These are phyloP conservation scores for Coccomyxa sp. DNA, from an alignment of 139 green algal species.

Conservation along the genomic window DNA sequence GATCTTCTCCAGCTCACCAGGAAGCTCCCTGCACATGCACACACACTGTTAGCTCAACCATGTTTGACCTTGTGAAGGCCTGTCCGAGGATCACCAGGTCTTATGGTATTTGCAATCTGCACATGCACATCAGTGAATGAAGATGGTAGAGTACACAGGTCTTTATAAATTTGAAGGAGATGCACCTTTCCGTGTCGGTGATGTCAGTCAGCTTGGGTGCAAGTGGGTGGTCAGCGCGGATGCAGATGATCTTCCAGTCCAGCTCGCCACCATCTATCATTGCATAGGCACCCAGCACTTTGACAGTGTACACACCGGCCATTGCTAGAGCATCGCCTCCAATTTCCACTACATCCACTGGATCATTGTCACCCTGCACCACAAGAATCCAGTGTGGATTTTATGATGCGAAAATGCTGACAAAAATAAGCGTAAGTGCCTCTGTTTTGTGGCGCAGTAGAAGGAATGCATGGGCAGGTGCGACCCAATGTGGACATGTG, in stretches of 20 bases:
- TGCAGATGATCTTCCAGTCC: slow-evolving; percentile 96
- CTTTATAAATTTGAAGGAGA: neutral
- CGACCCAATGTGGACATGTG: neutral
- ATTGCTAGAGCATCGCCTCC: slow-evolving; percentile 52
- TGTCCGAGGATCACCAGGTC: neutral
- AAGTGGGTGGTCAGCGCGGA: slow-evolving; percentile 87
- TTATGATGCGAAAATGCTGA: neutral
- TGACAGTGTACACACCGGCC: slow-evolving; percentile 88
- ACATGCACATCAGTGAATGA: neutral
- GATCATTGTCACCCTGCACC: slow-evolving; percentile 93
- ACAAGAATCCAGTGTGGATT: neutral
- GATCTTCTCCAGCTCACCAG: slow-evolving; percentile 92
- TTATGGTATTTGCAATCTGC: neutral
- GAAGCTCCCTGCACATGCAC: slow-evolving; percentile 68
- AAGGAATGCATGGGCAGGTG: neutral
- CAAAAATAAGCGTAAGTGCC: neutral
- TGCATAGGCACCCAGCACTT: slow-evolving; percentile 31
- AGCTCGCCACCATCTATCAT: slow-evolving; percentile 90
- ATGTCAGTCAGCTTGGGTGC: slow-evolving; percentile 84
- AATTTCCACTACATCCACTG: slow-evolving; percentile 99
- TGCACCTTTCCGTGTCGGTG: slow-evolving; percentile 89
- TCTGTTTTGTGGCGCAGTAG: neutral
- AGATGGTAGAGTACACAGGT: neutral
- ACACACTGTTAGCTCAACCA: neutral
- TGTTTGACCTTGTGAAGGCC: neutral